Evolutionary conservation across 202 grass and related monocot genomes (phyloP).

Genomic region (Carex sylvatica): DNA sequence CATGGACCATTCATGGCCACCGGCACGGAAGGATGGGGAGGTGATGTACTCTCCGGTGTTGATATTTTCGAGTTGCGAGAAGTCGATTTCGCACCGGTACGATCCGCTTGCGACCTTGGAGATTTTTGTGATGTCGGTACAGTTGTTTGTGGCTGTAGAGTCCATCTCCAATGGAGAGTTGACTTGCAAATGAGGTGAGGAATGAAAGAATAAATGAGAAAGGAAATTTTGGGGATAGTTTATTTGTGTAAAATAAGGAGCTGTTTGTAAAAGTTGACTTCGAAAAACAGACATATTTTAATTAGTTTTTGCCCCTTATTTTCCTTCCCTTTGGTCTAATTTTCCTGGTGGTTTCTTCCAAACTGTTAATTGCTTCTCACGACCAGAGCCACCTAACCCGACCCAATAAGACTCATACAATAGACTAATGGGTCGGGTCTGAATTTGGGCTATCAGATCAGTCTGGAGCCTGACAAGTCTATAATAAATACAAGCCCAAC

Average conservation of each 20-base stretch:
- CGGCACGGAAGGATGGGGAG: constrained; percentile 65
- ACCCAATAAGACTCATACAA: not conserved
- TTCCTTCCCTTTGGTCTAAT: not conserved
- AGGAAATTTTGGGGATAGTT: not conserved
- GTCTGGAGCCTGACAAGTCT: not conserved
- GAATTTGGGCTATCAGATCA: not conserved
- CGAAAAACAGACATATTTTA: not conserved
- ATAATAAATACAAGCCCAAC: no score
- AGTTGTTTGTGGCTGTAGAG: not conserved
- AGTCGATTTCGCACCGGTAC: constrained; percentile 72
- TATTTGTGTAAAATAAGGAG: not conserved
- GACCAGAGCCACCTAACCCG: not conserved
- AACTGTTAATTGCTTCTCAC: not conserved
- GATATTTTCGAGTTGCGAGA: constrained; percentile 78
- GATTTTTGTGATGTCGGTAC: not conserved
- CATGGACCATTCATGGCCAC: constrained; percentile 83
- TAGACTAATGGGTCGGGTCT: not conserved
- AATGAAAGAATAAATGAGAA: not conserved
- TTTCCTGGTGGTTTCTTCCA: not conserved
- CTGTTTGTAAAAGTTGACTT: not conserved
- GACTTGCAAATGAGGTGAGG: not conserved
- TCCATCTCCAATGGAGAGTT: constrained; percentile 23
- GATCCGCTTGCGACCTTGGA: constrained; percentile 59
- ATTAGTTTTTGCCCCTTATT: not conserved
- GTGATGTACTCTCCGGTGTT: constrained; percentile 67